phyloP scores from a whole-genome alignment of 176 grass and related monocot species.

The Themeda triandra region DNA sequence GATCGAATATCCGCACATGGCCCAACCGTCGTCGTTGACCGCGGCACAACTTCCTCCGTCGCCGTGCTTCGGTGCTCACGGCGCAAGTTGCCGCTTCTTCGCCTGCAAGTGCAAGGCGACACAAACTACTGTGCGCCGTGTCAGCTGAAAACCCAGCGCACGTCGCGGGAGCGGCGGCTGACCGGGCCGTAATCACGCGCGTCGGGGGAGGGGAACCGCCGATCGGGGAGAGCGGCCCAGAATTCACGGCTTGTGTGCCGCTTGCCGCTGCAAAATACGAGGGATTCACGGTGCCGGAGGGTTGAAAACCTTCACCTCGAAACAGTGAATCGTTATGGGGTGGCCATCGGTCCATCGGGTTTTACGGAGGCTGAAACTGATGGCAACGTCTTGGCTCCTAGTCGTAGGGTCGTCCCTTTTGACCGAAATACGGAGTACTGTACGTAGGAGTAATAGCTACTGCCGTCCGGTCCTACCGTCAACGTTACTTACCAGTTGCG shows the following conservation, averaged over 20 bases:
- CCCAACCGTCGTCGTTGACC: too few relatives aligned
- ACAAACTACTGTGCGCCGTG: background rate
- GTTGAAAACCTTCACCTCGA: background rate
- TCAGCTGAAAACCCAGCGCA: slow-evolving; percentile 21
- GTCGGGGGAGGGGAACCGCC: background rate
- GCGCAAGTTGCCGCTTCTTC: background rate
- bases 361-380: background rate
- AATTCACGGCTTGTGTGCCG: background rate
- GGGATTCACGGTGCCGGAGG: background rate
- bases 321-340: background rate
- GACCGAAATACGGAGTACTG: too few relatives aligned
- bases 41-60: too few relatives aligned
- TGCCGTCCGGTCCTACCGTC: too few relatives aligned
- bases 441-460: too few relatives aligned
- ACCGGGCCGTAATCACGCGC: slow-evolving; percentile 4
- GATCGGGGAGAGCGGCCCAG: background rate
- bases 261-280: background rate
- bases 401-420: too few relatives aligned
- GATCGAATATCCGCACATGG: too few relatives aligned
- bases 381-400: too few relatives aligned
- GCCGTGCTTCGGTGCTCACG: too few relatives aligned
- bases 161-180: background rate
- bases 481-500: too few relatives aligned
- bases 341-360: background rate
- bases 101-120: background rate